These are phyloP conservation scores for Jamesozyma spencerorum DNA, from an alignment of 805 yeast genomes.

Conservation along the genomic window DNA sequence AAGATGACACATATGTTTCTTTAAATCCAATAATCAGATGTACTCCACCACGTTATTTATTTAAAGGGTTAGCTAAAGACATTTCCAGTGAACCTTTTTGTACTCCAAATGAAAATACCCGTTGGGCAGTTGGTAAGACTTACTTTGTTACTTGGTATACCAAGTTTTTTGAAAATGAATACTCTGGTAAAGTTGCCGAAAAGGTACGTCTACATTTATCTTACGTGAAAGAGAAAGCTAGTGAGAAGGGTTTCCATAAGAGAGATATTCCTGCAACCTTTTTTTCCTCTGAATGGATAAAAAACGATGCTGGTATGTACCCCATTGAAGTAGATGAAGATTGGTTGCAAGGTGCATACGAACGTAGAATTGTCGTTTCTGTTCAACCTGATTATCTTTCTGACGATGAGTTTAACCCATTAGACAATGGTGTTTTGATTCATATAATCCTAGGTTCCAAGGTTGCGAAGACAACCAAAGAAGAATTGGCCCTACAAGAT, in stretches of 20 bases:
- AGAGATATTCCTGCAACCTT: slow-evolving; percentile 41
- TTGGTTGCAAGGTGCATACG: slow-evolving; percentile 52
- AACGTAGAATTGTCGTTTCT: slow-evolving; percentile 51
- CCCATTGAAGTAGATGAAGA: slow-evolving; percentile 52
- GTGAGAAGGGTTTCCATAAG: slow-evolving; percentile 50
- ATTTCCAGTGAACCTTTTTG: slow-evolving; percentile 71
- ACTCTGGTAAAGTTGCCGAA: slow-evolving; percentile 37
- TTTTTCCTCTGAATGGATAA: slow-evolving; percentile 64
- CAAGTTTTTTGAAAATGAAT: slow-evolving; percentile 39
- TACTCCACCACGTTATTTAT: slow-evolving; percentile 65
- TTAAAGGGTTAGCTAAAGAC: slow-evolving; percentile 51
- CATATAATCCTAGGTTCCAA: slow-evolving; percentile 32
- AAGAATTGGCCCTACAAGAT: slow-evolving; percentile 35
- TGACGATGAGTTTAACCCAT: slow-evolving; percentile 57
- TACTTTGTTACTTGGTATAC: slow-evolving; percentile 81
- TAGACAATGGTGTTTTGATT: slow-evolving; percentile 46
- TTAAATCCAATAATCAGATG: slow-evolving; percentile 78
- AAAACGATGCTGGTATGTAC: slow-evolving; percentile 49
- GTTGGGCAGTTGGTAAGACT: slow-evolving; percentile 48
- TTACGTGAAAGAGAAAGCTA: slow-evolving; percentile 46
- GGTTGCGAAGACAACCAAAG: slow-evolving; percentile 36
- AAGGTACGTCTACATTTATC: slow-evolving; percentile 61
- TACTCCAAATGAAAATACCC: slow-evolving; percentile 57
- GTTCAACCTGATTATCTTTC: slow-evolving; percentile 62
- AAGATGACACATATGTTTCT: slow-evolving; percentile 62